Conservation (phyloP, 176 grass and related monocot genomes). For the Zoysia japonica region DNA sequence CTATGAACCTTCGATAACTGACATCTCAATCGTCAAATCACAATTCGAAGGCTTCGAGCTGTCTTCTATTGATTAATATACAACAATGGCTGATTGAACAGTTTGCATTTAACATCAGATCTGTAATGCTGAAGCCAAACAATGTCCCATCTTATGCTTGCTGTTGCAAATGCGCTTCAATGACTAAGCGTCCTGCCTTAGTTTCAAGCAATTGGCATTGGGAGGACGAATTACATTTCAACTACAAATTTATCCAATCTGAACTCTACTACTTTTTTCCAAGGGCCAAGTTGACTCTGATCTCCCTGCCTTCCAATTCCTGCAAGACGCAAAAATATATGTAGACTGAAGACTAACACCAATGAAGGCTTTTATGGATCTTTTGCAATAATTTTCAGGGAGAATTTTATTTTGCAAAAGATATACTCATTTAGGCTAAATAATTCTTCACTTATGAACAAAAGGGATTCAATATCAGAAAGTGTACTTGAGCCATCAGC, state of each 20-base stretch:
- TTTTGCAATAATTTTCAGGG: neutral
- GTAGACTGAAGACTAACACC: neutral
- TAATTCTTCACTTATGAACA: neutral
- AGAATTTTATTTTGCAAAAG: neutral
- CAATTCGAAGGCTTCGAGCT: neutral
- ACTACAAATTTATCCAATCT: neutral
- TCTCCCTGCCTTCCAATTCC: conserved; percentile 78
- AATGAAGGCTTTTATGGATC: neutral
- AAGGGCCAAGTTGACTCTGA: conserved; percentile 68
- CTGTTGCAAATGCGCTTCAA: neutral
- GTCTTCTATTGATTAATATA: conserved; percentile 5
- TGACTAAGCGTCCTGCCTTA: neutral
- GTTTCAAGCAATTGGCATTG: neutral
- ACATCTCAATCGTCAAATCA: neutral
- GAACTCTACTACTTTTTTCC: conserved; percentile 52
- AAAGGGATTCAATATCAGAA: neutral
- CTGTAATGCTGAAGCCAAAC: neutral
- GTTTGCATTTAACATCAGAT: neutral
- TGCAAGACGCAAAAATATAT: conserved; percentile 20
- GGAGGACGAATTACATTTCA: neutral
- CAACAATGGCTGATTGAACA: neutral
- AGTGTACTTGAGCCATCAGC: neutral
- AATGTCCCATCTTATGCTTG: neutral
- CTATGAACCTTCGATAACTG: neutral
- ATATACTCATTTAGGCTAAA: neutral